Conservation (phyloP, 2,329 filamentous ascomycete genomes). For the Colletotrichum somersetense region DNA sequence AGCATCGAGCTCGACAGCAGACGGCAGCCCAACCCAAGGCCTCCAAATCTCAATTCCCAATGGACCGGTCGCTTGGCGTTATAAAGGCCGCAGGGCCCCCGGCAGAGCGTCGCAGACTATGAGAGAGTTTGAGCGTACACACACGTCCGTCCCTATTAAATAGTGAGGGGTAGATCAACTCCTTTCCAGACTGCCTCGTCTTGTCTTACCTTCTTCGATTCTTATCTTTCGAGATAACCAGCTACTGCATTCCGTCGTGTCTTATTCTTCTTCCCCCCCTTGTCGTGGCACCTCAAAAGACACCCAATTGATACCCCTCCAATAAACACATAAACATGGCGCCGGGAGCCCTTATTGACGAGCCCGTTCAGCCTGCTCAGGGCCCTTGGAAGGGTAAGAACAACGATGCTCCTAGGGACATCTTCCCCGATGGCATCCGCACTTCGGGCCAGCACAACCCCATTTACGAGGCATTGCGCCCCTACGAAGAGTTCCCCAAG, state of each 20-base stretch:
- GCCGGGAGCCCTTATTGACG: conserved; percentile 43
- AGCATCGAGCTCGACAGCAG: conserved; percentile 37
- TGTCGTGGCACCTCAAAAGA: not conserved
- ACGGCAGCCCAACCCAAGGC: not conserved
- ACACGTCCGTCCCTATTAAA: not conserved
- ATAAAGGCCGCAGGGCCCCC: conserved; percentile 28
- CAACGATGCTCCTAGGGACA: conserved; percentile 50
- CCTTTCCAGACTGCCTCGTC: not conserved
- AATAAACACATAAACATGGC: conserved; percentile 38
- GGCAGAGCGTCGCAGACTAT: conserved; percentile 7
- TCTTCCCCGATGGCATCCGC: conserved; percentile 63
- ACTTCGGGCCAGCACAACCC: conserved; percentile 80
- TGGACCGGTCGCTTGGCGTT: conserved; percentile 1
- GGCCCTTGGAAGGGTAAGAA: conserved; percentile 47
- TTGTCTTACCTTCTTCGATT: conserved; percentile 11
- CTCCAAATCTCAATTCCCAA: conserved; percentile 11
- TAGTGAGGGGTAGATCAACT: conserved; percentile 31
- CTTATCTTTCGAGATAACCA: not conserved
- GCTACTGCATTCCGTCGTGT: not conserved
- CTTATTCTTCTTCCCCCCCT: not conserved
- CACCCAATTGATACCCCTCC: conserved; percentile 10
- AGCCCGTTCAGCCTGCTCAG: conserved; percentile 28
- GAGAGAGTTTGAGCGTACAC: conserved; percentile 1
- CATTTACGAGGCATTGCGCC: conserved; percentile 71
- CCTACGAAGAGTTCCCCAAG: conserved; percentile 78